These are phyloP conservation scores for Mycena galericulata DNA, from an alignment of 768 basidiomycete species.

Conservation along the genomic window DNA sequence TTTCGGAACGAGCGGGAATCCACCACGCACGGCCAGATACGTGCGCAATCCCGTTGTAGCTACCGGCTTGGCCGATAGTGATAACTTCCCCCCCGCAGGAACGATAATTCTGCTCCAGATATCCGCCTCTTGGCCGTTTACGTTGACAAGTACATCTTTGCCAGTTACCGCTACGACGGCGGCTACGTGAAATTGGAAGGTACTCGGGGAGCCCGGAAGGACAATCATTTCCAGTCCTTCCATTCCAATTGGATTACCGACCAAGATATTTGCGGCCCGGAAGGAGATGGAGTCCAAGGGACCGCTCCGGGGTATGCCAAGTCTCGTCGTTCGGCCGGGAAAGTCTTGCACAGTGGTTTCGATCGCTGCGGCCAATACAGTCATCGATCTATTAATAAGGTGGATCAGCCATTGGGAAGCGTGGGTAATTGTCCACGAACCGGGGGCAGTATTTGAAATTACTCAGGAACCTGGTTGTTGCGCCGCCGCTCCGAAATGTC, in stretches of 20 bases:
- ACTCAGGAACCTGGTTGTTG: constrained; percentile 64
- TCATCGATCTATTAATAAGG: constrained; percentile 54
- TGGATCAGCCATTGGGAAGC: no score
- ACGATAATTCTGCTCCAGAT: constrained; percentile 66
- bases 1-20: constrained; percentile 65
- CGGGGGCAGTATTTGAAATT: constrained; percentile 54
- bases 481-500: constrained; percentile 54
- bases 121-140: constrained; percentile 51
- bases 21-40: constrained; percentile 70
- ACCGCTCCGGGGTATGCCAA: constrained; percentile 73
- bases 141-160: constrained; percentile 53
- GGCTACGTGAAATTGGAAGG: constrained; percentile 61
- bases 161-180: constrained; percentile 70
- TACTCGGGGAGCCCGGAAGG: constrained; percentile 56
- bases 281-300: constrained; percentile 74
- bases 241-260: constrained; percentile 59
- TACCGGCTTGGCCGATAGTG: constrained; percentile 48
- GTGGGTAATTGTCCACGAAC: constrained; percentile 43
- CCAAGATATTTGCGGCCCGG: constrained; percentile 67
- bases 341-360: constrained; percentile 71
- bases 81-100: constrained; percentile 56
- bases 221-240: constrained; percentile 70
- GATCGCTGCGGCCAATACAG: constrained; percentile 65
- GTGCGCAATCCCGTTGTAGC: constrained; percentile 58
- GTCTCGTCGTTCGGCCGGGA: constrained; percentile 62